Evolutionary conservation across 495 filamentous ascomycete genomes (phyloP).

Genomic region (Clohesyomyces aquaticus): DNA sequence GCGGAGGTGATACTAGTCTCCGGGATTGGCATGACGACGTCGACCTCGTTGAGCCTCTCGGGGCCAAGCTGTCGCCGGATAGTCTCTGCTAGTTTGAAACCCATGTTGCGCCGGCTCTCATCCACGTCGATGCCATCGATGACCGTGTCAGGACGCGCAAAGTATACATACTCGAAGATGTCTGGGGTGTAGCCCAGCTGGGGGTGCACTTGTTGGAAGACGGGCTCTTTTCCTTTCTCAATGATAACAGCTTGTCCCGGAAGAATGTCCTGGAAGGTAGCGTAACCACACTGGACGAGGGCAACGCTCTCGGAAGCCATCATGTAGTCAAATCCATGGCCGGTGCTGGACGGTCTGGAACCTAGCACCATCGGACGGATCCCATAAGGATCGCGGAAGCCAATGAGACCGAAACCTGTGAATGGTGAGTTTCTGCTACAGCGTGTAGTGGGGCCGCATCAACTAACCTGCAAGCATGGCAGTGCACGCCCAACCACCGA

Average conservation of each 20-base stretch:
- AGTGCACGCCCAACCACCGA: conserved; percentile 86
- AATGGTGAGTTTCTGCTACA: conserved; percentile 29
- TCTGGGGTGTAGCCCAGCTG: conserved; percentile 82
- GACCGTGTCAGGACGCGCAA: conserved; percentile 84
- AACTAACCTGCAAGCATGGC: conserved; percentile 83
- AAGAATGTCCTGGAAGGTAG: conserved; percentile 76
- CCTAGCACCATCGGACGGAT: conserved; percentile 90
- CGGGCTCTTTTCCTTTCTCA: conserved; percentile 75
- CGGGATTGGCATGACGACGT: conserved; percentile 88
- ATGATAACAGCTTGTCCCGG: conserved; percentile 96
- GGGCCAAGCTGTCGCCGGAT: conserved; percentile 73
- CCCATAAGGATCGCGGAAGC: conserved; percentile 86
- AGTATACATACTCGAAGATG: conserved; percentile 91
- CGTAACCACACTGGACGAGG: conserved; percentile 83
- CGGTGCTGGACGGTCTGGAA: conserved; percentile 67
- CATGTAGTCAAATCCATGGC: conserved; percentile 86
- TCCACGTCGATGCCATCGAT: conserved; percentile 95
- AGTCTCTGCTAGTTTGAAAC: conserved; percentile 79
- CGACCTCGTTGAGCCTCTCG: conserved; percentile 79
- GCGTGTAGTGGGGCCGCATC: not conserved
- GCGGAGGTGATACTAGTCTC: conserved; percentile 88
- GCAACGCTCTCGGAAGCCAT: conserved; percentile 97
- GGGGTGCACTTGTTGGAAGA: conserved; percentile 75
- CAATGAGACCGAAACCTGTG: conserved; percentile 79
- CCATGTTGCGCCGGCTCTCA: conserved; percentile 89